Evolutionary conservation across 179 eudicot genomes (phyloP), one percentile per base, ranked within the genome.

Genomic region (Beta macrorhiza): DNA sequence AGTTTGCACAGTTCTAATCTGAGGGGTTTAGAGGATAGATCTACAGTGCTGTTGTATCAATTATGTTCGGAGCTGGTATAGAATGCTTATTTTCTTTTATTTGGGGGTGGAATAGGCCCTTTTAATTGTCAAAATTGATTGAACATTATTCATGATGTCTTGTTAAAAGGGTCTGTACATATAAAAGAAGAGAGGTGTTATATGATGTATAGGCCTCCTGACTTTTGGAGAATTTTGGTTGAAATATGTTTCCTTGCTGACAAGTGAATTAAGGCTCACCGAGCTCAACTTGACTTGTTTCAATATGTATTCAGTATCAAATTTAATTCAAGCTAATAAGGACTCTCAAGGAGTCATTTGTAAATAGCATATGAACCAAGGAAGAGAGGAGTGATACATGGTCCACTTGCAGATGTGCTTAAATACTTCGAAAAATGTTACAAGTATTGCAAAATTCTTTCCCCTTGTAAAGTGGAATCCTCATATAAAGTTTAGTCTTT

Each of bases 161-260:
- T 82, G 55, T 52, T 62, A 75, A 15, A 62, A 57, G 81, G 70
- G 55, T 79, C 61, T 82, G 85, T 85, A 82, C 80, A 82, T 85
- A 79, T 72, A 52, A 16, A 76, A 51, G 44, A 52, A 78, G 84
- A 81, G 80, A 73, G 69, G 55, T 74, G 78, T 79, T 78, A 78
- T 47, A 72, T 42, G 49, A 58, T 79, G 55, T 47, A 76, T 47
- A 81, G 84, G 80, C 68, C 70, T 67, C 75, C 59, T 58, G 79
- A 67, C 57, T n/a, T 67, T 65, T 51, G 79, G 65, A 75, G 78
- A 57, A 75, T 75, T 75, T 58, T 75, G 78, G 61, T 15, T 73
- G 6, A 53, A 52, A 73, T 5, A 12, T 53, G 76, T 25, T 69
- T 53, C 37, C 53, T 49, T 49, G 53, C 53, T 49, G 53, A 49